phyloP scores from a whole-genome alignment of 2,329 filamentous ascomycete species.

The Pyricularia pennisetigena region DNA sequence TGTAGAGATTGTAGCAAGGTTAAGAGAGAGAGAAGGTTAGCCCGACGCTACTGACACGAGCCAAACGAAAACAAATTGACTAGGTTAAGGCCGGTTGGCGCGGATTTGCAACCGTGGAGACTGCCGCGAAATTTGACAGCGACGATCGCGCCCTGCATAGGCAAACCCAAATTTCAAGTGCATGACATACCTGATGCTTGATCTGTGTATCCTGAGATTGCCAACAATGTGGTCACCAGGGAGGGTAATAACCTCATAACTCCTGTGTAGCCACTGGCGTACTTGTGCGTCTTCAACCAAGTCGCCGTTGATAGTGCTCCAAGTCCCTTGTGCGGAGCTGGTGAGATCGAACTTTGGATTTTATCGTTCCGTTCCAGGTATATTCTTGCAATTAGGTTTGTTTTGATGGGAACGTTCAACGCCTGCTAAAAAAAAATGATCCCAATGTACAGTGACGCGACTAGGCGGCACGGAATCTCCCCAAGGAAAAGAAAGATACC shows the following conservation, averaged over 20 bases:
- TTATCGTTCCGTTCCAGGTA: background rate
- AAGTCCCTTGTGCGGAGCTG: background rate
- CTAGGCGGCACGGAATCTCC: background rate
- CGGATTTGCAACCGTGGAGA: background rate
- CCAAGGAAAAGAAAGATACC: background rate
- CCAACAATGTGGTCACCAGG: slow-evolving; percentile 5
- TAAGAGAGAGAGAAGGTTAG: background rate
- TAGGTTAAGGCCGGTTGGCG: background rate
- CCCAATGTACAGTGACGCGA: background rate
- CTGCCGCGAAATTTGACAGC: background rate
- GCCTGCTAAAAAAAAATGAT: background rate
- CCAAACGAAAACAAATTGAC: background rate
- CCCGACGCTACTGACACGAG: background rate
- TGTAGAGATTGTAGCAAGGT: slow-evolving; percentile 15
- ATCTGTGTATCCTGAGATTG: background rate
- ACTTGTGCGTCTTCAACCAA: background rate
- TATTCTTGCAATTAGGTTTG: background rate
- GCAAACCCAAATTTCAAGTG: background rate
- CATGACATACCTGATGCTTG: background rate
- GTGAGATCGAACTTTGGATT: background rate
- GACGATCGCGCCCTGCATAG: background rate
- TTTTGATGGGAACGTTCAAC: background rate
- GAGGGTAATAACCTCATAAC: slow-evolving; percentile 5
- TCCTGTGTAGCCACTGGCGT: background rate
- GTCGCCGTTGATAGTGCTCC: background rate